Conservation (phyloP, 495 filamentous ascomycete genomes). For the Parathielavia appendiculata region DNA sequence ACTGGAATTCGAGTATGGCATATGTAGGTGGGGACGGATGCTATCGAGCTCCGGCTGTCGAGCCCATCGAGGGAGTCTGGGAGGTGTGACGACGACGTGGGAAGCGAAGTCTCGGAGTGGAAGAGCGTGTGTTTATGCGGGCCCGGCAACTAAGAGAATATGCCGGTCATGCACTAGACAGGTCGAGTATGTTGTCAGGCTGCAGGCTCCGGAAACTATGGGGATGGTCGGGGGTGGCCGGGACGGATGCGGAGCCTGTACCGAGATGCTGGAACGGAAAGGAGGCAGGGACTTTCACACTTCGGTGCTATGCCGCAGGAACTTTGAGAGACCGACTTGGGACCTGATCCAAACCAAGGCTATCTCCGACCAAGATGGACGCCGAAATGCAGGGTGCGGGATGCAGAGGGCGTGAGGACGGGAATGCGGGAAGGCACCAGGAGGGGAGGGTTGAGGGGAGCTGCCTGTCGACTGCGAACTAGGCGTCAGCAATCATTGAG, state of each 20-base stretch:
- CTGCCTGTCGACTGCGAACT: too few species aligned
- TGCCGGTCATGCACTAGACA: neutral
- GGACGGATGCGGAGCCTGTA: neutral
- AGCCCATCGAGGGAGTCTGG: constrained; percentile 8
- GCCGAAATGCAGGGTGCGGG: too few species aligned
- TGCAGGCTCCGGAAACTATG: constrained; percentile 1
- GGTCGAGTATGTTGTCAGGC: neutral
- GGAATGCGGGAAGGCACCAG: too few species aligned
- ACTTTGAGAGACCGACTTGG: neutral
- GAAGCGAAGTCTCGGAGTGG: neutral
- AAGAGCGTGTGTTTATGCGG: neutral
- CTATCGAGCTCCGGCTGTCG: constrained; percentile 13
- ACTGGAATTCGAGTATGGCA: neutral
- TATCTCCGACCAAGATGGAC: too few species aligned
- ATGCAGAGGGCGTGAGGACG: too few species aligned
- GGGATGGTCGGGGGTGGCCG: neutral
- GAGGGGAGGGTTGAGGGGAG: too few species aligned
- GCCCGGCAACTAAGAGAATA: neutral
- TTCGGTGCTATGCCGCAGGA: neutral
- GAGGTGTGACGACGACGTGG: neutral
- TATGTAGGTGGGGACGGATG: neutral
- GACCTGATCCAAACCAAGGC: neutral
- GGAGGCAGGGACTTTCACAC: neutral
- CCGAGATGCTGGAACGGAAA: neutral
- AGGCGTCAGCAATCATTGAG: too few species aligned